These are phyloP conservation scores for Amaranthus tricolor DNA, from an alignment of 179 eudicot genomes.

Conservation along the genomic window DNA sequence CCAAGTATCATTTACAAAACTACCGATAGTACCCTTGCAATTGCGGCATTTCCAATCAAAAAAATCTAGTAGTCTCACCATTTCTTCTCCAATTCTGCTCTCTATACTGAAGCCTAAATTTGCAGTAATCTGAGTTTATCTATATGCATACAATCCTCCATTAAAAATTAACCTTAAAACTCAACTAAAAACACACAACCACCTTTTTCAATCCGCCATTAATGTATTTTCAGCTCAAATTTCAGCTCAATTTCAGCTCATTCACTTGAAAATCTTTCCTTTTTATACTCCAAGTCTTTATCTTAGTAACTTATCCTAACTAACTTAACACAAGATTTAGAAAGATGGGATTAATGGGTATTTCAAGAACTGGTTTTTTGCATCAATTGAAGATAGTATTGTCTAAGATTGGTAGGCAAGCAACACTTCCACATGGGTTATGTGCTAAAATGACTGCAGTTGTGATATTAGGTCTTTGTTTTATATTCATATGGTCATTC, in stretches of 20 bases:
- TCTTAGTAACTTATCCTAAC: background rate
- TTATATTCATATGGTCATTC: conserved; percentile 72
- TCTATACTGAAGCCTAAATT: too few species aligned
- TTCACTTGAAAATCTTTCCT: background rate
- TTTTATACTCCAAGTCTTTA: background rate
- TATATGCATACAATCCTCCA: too few species aligned
- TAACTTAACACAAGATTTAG: background rate
- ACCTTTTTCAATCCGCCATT: too few species aligned
- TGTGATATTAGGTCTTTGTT: conserved; percentile 73
- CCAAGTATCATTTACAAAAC: too few species aligned
- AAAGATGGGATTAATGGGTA: conserved; percentile 50
- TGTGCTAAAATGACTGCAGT: conserved; percentile 67
- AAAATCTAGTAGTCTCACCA: too few species aligned
- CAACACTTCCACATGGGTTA: conserved; percentile 68
- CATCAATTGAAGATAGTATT: conserved; percentile 48
- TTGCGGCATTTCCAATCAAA: too few species aligned
- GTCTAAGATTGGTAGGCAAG: conserved; percentile 49
- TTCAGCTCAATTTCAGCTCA: background rate
- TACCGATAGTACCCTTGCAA: too few species aligned
- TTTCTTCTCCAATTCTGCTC: too few species aligned
- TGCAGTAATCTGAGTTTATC: too few species aligned
- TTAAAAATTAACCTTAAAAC: too few species aligned
- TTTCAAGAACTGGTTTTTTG: conserved; percentile 5
- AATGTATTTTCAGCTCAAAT: too few species aligned
- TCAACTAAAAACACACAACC: too few species aligned